phyloP scores from a whole-genome alignment of 2,329 filamentous ascomycete species.

The Colletotrichum orchidophilum region DNA sequence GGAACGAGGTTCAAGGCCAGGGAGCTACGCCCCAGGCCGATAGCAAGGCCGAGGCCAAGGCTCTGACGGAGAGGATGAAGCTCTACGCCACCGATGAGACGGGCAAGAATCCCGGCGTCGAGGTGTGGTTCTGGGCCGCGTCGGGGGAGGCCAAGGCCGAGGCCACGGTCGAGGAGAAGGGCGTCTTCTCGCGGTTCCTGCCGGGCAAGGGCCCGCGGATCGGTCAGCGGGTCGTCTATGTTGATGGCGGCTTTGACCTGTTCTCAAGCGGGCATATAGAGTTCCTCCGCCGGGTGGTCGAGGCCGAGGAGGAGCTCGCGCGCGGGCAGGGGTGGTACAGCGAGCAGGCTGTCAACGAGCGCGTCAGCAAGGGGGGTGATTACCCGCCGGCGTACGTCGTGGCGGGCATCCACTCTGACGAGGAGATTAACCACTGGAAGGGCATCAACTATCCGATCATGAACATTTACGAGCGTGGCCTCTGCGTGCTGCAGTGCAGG shows the following conservation, averaged over 20 bases:
- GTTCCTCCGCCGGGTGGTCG: slow-evolving; percentile 82
- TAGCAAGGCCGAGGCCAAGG: slow-evolving; percentile 67
- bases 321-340: slow-evolving; percentile 78
- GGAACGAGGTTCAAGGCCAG: slow-evolving; percentile 74
- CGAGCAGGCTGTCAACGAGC: slow-evolving; percentile 68
- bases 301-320: slow-evolving; percentile 77
- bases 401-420: slow-evolving; percentile 92
- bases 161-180: slow-evolving; percentile 65
- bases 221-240: slow-evolving; percentile 90
- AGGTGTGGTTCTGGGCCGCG: slow-evolving; percentile 86
- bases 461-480: slow-evolving; percentile 96
- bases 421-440: slow-evolving; percentile 96
- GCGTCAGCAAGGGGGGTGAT: slow-evolving; percentile 74
- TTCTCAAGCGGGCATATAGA: slow-evolving; percentile 98
- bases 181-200: slow-evolving; percentile 74
- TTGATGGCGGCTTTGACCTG: slow-evolving; percentile 95
- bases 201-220: slow-evolving; percentile 75
- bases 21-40: slow-evolving; percentile 64
- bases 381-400: slow-evolving; percentile 89
- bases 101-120: slow-evolving; percentile 79
- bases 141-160: slow-evolving; percentile 58
- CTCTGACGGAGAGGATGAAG: slow-evolving; percentile 80
- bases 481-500: slow-evolving; percentile 95
- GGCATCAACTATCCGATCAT: slow-evolving; percentile 99
- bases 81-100: slow-evolving; percentile 91